These are phyloP conservation scores for Linnemannia elongata DNA, from an alignment of 192 early-diverging fungal species.

Conservation along the genomic window DNA sequence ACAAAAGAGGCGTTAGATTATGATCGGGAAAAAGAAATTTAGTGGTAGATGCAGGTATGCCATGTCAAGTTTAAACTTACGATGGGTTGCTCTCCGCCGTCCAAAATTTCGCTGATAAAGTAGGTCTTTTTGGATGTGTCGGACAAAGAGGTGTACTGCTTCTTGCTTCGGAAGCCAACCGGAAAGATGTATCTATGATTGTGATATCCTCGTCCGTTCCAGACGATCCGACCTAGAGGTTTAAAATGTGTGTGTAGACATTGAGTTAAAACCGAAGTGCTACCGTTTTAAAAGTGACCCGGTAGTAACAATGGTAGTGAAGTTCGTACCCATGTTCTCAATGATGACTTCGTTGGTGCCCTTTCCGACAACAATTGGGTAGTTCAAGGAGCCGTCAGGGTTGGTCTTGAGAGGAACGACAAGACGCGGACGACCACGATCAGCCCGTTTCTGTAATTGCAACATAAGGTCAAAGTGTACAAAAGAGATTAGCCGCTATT, in stretches of 20 bases:
- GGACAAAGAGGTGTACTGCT: conserved; percentile 70
- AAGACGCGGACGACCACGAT: conserved; percentile 69
- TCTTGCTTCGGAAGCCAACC: conserved; percentile 75
- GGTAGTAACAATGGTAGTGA: not conserved
- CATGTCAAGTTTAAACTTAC: conserved; percentile 38
- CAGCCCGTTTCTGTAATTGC: conserved; percentile 63
- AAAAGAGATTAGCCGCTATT: not conserved
- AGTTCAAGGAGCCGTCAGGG: conserved; percentile 62
- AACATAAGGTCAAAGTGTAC: not conserved
- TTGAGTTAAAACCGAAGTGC: not conserved
- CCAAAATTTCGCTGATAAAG: conserved; percentile 77
- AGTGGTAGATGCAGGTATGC: not conserved
- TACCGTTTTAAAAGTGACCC: not conserved
- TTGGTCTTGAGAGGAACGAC: conserved; percentile 68
- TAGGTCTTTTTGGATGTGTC: conserved; percentile 64
- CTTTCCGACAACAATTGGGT: conserved; percentile 71
- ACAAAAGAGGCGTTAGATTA: not conserved
- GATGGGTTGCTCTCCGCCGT: conserved; percentile 70
- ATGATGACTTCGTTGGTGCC: conserved; percentile 74
- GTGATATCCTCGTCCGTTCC: conserved; percentile 74
- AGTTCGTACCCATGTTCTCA: conserved; percentile 64
- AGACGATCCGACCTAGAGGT: conserved; percentile 61
- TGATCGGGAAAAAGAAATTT: not conserved
- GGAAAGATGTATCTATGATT: conserved; percentile 80
- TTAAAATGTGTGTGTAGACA: not conserved